Evolutionary conservation across 768 basidiomycete genomes (phyloP).

Genomic region (Coprinellus aureogranulatus): DNA sequence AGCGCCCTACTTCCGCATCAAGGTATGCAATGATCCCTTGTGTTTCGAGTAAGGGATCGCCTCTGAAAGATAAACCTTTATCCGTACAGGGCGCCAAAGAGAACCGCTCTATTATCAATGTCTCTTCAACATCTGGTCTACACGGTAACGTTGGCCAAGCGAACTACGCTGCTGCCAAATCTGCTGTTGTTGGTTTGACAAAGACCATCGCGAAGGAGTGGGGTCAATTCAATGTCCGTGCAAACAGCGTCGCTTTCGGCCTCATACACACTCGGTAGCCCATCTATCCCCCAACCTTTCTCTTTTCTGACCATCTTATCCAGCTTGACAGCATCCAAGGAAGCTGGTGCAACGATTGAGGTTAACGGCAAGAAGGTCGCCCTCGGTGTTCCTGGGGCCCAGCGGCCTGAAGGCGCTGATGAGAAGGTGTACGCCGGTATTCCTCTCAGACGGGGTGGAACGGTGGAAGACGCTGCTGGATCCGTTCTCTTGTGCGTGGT

Average conservation of each 20-base stretch:
- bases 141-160: conserved; percentile 87
- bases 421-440: conserved; percentile 37
- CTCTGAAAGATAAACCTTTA: too few relatives aligned
- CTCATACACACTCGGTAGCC: conserved; percentile 69
- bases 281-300: not conserved
- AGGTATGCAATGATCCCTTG: conserved; percentile 27
- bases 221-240: conserved; percentile 79
- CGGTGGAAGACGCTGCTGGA: conserved; percentile 74
- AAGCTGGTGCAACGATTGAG: conserved; percentile 70
- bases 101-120: conserved; percentile 76
- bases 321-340: conserved; percentile 78
- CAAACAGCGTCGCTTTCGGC: conserved; percentile 79
- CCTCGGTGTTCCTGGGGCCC: conserved; percentile 69
- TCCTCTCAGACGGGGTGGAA: conserved; percentile 68
- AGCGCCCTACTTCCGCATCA: conserved; percentile 81
- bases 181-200: conserved; percentile 74
- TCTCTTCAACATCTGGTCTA: conserved; percentile 78
- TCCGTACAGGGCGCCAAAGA: conserved; percentile 40
- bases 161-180: conserved; percentile 79
- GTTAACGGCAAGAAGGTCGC: conserved; percentile 83
- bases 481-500: conserved; percentile 75
- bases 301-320: not conserved
- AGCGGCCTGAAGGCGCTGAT: conserved; percentile 27
- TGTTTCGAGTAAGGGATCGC: too few relatives aligned
- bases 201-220: conserved; percentile 89